Conservation (phyloP, 2,329 filamentous ascomycete species). For the Colletotrichum sp. region DNA sequence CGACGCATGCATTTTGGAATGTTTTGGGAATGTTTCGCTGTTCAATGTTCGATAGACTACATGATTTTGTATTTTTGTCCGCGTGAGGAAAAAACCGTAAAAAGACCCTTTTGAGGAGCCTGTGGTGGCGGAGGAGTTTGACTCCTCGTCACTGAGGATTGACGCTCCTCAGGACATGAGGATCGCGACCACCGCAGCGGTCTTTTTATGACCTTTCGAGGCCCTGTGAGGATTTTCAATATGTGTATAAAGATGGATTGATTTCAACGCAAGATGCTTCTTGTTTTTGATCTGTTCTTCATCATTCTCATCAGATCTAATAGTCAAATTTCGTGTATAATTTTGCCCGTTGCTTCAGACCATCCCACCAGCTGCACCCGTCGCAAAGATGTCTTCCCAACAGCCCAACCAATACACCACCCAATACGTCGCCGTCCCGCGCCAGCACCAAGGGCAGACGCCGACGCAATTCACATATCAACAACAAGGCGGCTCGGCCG, state of each 20-base stretch:
- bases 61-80: not conserved
- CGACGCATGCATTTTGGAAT: not conserved
- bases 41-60: not conserved
- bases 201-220: not conserved
- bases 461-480: not conserved
- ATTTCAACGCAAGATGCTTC: too few species aligned
- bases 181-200: not conserved
- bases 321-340: too few species aligned
- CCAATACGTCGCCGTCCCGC: not conserved
- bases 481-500: not conserved
- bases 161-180: not conserved
- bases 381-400: not conserved
- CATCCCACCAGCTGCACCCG: too few species aligned
- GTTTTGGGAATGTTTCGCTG: not conserved
- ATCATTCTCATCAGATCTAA: too few species aligned
- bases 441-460: not conserved
- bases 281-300: too few species aligned
- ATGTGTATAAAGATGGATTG: too few species aligned
- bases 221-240: rapidly evolving
- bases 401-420: not conserved
- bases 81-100: not conserved
- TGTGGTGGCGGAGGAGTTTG: not conserved
- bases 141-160: not conserved
- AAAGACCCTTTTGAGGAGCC: not conserved
- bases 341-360: not conserved